These are phyloP conservation scores for Boletus eberwhitei DNA, from an alignment of 768 basidiomycete species.

Conservation along the genomic window DNA sequence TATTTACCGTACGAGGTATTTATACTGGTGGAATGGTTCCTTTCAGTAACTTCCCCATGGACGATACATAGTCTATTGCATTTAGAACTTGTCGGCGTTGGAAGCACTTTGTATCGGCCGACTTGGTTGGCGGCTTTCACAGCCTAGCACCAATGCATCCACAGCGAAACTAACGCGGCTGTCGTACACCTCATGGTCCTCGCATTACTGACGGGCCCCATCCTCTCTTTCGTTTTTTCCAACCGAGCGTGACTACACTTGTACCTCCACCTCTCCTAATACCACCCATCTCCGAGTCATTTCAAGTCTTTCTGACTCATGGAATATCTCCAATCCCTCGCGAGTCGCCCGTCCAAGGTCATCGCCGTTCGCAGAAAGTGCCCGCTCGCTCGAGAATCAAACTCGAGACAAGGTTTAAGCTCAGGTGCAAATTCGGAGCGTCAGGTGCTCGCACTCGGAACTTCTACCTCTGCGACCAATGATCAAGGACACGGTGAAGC, in stretches of 20 bases:
- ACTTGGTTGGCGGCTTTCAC: not conserved
- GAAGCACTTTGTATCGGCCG: constrained; percentile 14
- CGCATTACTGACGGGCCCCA: not conserved
- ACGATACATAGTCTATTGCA: not conserved
- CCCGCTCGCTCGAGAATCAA: constrained; percentile 9
- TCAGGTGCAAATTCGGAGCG: constrained; percentile 4
- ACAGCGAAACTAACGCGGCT: constrained; percentile 21
- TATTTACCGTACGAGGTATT: not conserved
- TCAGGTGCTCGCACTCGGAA: constrained; percentile 10
- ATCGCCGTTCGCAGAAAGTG: constrained; percentile 18
- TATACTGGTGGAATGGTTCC: not conserved
- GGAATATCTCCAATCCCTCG: constrained; percentile 23
- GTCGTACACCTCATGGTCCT: constrained; percentile 14
- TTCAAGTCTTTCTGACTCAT: constrained; percentile 1
- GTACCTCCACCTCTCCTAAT: not conserved
- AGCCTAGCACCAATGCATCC: constrained; percentile 13
- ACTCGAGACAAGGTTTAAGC: constrained; percentile 14
- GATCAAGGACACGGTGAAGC: not conserved
- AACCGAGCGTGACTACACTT: not conserved
- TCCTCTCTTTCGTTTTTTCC: not conserved
- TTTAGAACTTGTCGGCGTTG: constrained; percentile 4
- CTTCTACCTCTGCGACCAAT: not conserved
- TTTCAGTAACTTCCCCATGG: not conserved
- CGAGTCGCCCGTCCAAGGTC: constrained; percentile 19
- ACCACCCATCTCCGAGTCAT: not conserved